Percentiles rank a stretch among this genome's conserved stretches.
phyloP scores from a whole-genome alignment of 768 basidiomycete species.

The Kwoniella mangroviensis region DNA sequence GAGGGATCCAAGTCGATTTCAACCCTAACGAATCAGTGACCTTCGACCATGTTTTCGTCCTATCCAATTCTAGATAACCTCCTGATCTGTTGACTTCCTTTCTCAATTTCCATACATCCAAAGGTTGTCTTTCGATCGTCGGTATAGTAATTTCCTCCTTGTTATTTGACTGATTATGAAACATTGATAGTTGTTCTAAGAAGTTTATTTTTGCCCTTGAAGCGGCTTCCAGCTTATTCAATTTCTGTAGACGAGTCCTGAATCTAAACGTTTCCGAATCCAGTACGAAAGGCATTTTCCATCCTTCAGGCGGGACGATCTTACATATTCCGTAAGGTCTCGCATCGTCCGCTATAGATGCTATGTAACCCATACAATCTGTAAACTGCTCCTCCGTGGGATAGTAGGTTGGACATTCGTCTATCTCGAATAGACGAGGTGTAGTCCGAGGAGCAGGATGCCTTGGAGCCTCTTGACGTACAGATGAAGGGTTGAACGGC shows the following conservation, averaged over 20 bases:
- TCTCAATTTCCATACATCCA: slow-evolving; percentile 90
- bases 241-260: slow-evolving; percentile 88
- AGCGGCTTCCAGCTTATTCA: slow-evolving; percentile 96
- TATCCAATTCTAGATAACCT: slow-evolving; percentile 79
- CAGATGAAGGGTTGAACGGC: slow-evolving; percentile 42
- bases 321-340: slow-evolving; percentile 89
- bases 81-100: slow-evolving; percentile 89
- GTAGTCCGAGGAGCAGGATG: slow-evolving; percentile 40
- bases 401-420: slow-evolving; percentile 86
- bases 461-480: slow-evolving; percentile 47
- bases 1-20: slow-evolving; percentile 76
- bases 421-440: slow-evolving; percentile 75
- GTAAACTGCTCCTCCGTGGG: slow-evolving; percentile 89
- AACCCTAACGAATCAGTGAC: slow-evolving; percentile 82
- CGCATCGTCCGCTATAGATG: slow-evolving; percentile 68
- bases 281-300: slow-evolving; percentile 95
- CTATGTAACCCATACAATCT: slow-evolving; percentile 92
- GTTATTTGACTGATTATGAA: slow-evolving; percentile 87
- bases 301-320: slow-evolving; percentile 86
- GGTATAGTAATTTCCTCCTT: slow-evolving; percentile 89
- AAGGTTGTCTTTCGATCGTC: slow-evolving; percentile 85
- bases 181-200: slow-evolving; percentile 93
- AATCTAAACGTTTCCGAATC: slow-evolving; percentile 94
- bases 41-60: slow-evolving; percentile 79
- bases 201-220: slow-evolving; percentile 97